Conservation (phyloP, 495 filamentous ascomycete species). For the Xylaria longipes region DNA sequence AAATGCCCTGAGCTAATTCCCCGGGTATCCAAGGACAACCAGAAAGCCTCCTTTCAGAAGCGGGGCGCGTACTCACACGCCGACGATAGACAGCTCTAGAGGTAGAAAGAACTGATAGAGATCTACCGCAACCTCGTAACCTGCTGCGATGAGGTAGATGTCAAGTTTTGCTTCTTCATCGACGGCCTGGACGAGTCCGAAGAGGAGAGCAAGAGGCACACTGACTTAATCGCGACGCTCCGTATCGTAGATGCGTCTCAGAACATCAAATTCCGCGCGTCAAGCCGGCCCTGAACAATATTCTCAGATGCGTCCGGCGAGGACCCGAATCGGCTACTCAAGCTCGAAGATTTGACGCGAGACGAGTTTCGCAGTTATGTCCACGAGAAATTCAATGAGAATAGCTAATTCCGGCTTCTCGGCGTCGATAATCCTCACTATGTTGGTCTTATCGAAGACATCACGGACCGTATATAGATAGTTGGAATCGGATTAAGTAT, state of each 20-base stretch:
- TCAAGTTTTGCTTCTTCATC: conserved; percentile 54
- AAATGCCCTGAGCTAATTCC: conserved; percentile 29
- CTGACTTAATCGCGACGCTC: conserved; percentile 26
- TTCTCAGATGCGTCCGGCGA: conserved; percentile 50
- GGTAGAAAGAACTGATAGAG: not conserved
- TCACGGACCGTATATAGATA: no score
- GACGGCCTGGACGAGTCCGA: conserved; percentile 57
- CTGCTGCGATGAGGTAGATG: not conserved
- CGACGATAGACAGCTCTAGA: not conserved
- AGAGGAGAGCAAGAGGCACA: conserved; percentile 29
- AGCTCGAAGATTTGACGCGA: conserved; percentile 36
- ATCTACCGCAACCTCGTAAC: not conserved
- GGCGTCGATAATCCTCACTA: not conserved
- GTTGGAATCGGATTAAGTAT: no score
- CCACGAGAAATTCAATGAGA: conserved; percentile 25
- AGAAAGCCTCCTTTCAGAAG: not conserved
- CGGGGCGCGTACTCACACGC: not conserved
- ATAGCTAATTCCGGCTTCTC: conserved; percentile 19
- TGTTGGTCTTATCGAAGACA: conserved; percentile 27
- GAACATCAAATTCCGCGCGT: conserved; percentile 54
- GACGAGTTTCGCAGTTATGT: conserved; percentile 43
- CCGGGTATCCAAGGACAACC: not conserved
- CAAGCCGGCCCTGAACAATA: conserved; percentile 55
- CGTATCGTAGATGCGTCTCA: conserved; percentile 20
- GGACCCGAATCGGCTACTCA: conserved; percentile 13